phyloP scores from a whole-genome alignment of 2,329 filamentous ascomycete species.

The Pezicula radicicola region DNA sequence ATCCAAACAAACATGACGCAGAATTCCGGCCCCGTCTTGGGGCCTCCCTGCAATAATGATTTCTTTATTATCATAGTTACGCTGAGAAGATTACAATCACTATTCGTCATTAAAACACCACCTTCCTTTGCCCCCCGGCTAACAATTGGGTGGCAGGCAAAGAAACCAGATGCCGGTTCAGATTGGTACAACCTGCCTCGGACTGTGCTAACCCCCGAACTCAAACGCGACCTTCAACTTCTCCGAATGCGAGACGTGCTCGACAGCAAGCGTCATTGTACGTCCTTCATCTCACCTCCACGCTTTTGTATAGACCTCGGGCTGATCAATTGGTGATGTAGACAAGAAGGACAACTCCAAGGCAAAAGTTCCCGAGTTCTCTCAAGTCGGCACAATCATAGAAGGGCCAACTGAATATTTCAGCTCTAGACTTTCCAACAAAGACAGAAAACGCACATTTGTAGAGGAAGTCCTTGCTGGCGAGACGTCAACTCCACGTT shows the following conservation, averaged over 20 bases:
- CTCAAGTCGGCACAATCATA: constrained; percentile 83
- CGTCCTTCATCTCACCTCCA: background rate
- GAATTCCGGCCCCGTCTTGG: constrained; percentile 76
- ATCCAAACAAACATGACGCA: constrained; percentile 70
- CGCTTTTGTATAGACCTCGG: background rate
- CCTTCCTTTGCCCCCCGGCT: constrained; percentile 15
- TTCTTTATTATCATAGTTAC: constrained; percentile 65
- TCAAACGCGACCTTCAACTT: constrained; percentile 87
- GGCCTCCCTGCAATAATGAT: constrained; percentile 68
- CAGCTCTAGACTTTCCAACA: constrained; percentile 76
- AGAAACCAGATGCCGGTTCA: constrained; percentile 67
- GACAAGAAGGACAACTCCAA: constrained; percentile 67
- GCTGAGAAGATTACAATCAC: constrained; percentile 46
- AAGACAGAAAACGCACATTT: constrained; percentile 83
- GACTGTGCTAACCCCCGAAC: constrained; percentile 77
- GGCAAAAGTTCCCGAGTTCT: constrained; percentile 70
- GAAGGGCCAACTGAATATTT: constrained; percentile 87
- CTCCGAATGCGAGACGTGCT: constrained; percentile 85
- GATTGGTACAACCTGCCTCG: constrained; percentile 87
- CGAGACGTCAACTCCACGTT: constrained; percentile 64
- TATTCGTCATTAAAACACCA: constrained; percentile 1
- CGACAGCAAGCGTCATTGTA: constrained; percentile 67
- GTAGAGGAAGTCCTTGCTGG: constrained; percentile 77
- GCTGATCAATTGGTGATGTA: background rate
- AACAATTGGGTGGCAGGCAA: constrained; percentile 20